These are phyloP conservation scores for Citeromyces matritensis DNA, from an alignment of 805 yeast genomes.

Conservation along the genomic window DNA sequence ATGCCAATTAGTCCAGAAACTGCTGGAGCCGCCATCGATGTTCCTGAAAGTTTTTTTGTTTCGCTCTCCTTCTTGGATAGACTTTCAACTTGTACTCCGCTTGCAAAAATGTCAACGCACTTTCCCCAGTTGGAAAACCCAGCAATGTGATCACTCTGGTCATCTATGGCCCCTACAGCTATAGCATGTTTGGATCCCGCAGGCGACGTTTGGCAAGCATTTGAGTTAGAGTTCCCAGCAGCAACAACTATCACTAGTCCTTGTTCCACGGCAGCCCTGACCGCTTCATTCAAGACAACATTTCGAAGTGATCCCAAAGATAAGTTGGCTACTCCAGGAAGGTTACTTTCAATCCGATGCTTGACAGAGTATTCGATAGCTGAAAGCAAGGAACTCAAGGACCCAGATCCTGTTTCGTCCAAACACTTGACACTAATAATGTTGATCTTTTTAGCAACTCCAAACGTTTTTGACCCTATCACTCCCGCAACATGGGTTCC, in stretches of 20 bases:
- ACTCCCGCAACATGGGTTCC: constrained; percentile 93
- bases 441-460: constrained; percentile 61
- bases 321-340: constrained; percentile 56
- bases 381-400: constrained; percentile 45
- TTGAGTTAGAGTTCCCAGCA: constrained; percentile 69
- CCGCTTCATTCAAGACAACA: constrained; percentile 54
- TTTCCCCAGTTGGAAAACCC: constrained; percentile 82
- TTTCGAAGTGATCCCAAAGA: constrained; percentile 69
- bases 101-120: constrained; percentile 80
- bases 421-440: constrained; percentile 67
- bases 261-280: constrained; percentile 56
- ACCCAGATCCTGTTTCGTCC: constrained; percentile 55
- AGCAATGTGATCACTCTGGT: constrained; percentile 53
- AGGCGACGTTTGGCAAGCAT: constrained; percentile 80
- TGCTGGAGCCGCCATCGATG: constrained; percentile 72
- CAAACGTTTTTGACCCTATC: constrained; percentile 64
- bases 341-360: constrained; percentile 23
- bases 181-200: constrained; percentile 62
- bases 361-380: constrained; percentile 58
- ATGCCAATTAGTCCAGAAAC: constrained; percentile 54
- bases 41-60: constrained; percentile 36
- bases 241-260: constrained; percentile 70
- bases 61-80: constrained; percentile 20
- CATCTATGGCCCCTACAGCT: constrained; percentile 85
- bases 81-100: constrained; percentile 60